Conservation (phyloP, 2,329 filamentous ascomycete species). For the Fusarium sp. region DNA sequence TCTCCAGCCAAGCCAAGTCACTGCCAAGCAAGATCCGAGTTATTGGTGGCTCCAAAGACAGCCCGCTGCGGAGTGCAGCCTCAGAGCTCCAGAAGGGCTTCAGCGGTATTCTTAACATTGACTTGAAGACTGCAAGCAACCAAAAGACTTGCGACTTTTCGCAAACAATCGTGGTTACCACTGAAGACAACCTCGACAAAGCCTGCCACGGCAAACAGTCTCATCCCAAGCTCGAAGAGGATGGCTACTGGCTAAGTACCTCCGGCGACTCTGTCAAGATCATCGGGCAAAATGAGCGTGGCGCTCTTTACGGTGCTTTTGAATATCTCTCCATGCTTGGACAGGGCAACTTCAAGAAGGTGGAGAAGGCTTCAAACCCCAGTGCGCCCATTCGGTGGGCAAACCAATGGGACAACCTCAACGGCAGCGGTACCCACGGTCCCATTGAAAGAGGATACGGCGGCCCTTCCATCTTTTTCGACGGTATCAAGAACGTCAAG, state of each 20-base stretch:
- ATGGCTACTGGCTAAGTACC: slow-evolving; percentile 73
- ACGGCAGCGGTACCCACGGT: slow-evolving; percentile 59
- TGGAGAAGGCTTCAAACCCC: slow-evolving; percentile 66
- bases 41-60: slow-evolving; percentile 66
- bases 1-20: slow-evolving; percentile 51
- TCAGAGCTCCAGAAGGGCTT: slow-evolving; percentile 71
- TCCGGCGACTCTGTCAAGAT: slow-evolving; percentile 64
- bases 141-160: slow-evolving; percentile 21
- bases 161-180: slow-evolving; percentile 29
- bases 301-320: slow-evolving; percentile 77
- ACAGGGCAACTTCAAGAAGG: slow-evolving; percentile 63
- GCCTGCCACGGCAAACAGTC: slow-evolving; percentile 13
- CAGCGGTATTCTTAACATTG: slow-evolving; percentile 66
- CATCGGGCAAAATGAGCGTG: slow-evolving; percentile 74
- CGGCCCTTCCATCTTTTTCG: slow-evolving; percentile 77
- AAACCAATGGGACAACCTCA: slow-evolving; percentile 80
- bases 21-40: slow-evolving; percentile 65
- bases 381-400: slow-evolving; percentile 75
- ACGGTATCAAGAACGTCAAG: slow-evolving; percentile 62
- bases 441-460: slow-evolving; percentile 77
- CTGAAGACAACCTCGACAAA: slow-evolving; percentile 22
- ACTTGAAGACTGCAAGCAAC: slow-evolving; percentile 53
- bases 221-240: slow-evolving; percentile 59
- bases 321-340: slow-evolving; percentile 76
- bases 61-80: slow-evolving; percentile 71